phyloP scores from a whole-genome alignment of 768 basidiomycete species.

The Hericium erinaceus region DNA sequence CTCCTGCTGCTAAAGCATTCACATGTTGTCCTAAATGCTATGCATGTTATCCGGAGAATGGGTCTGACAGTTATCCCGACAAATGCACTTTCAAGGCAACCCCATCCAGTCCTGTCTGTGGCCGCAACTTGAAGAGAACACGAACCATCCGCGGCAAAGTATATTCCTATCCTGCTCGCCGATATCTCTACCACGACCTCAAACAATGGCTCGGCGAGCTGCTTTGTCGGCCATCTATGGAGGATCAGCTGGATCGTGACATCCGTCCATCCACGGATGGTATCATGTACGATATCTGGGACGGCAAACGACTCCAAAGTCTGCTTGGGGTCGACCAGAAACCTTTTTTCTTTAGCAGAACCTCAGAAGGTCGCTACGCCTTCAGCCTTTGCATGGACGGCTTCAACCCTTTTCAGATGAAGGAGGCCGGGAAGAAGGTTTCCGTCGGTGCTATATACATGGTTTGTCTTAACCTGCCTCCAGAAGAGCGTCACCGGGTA shows the following conservation, averaged over 20 bases:
- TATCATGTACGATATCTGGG: conserved; percentile 5
- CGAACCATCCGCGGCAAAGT: not conserved
- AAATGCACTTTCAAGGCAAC: not conserved
- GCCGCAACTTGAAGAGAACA: not conserved
- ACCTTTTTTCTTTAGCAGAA: not conserved
- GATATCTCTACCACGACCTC: conserved; percentile 3
- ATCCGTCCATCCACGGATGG: not conserved
- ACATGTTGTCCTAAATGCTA: conserved; percentile 4
- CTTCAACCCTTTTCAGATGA: conserved; percentile 29
- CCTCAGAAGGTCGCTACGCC: conserved; percentile 16
- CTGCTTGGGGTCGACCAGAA: not conserved
- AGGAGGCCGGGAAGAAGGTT: conserved; percentile 18
- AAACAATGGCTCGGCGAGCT: conserved; percentile 3
- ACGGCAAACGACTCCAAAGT: not conserved
- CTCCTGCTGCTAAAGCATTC: not conserved
- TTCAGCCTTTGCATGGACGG: conserved; percentile 26
- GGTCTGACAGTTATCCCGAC: not conserved
- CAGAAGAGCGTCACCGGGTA: conserved; percentile 22
- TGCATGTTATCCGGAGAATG: not conserved
- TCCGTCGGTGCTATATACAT: conserved; percentile 23
- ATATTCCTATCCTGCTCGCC: not conserved
- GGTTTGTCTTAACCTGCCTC: conserved; percentile 29
- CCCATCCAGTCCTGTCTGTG: not conserved
- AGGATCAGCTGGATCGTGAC: not conserved
- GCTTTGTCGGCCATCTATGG: conserved; percentile 1